Evolutionary conservation across 768 basidiomycete species (phyloP), one percentile per base, ranked within the genome.

Genomic region (Lactifluus volemus): DNA sequence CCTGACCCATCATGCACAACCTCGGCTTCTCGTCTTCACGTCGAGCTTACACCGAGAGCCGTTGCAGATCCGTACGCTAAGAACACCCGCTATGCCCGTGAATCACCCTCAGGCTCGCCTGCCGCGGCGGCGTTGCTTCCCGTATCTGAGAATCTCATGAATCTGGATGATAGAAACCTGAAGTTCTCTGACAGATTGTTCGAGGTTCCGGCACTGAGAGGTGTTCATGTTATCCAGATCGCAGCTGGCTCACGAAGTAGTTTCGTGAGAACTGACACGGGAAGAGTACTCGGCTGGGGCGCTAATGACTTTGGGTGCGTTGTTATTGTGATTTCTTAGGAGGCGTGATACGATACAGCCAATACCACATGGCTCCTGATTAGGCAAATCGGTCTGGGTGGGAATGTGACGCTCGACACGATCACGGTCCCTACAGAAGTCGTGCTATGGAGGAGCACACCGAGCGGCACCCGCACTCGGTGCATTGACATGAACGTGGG

Each of bases 381-480:
- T 67, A 89, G 91, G 30, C 93, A 98, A 74, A 79, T 95, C 49
- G 93, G 92, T 45, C 74, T 92, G 29, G 91, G 89, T 15, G 74
- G 77, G 15, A 79, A 80, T 59, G 77, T 85, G 11, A 76, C 81
- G 4, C 69, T 89, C 47, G 81, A 86, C 59, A 79, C 81, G 1
- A 86, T 96, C 61, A 83, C 78, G n/a, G 79, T 88, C 5, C 93
- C 93, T 0, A 92, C 91, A 0, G 93, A 96, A 72, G 81, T 94
- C 19, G 77, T 87, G n/a, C 74, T 94, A 2, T 84, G 84, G 74
- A 81, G 81, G 53, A 75, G 77, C 53, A 77, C 78, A 53, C 75
- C 84, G 2, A 69, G 70, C 17, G 78, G 78, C 32, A 79, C 80
- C 21, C 73, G 68, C 29, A 83, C 84, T 48, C 82, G 72, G 67